Evolutionary conservation across 2,329 filamentous ascomycete species (phyloP).

Genomic region (Aspergillus piperis): DNA sequence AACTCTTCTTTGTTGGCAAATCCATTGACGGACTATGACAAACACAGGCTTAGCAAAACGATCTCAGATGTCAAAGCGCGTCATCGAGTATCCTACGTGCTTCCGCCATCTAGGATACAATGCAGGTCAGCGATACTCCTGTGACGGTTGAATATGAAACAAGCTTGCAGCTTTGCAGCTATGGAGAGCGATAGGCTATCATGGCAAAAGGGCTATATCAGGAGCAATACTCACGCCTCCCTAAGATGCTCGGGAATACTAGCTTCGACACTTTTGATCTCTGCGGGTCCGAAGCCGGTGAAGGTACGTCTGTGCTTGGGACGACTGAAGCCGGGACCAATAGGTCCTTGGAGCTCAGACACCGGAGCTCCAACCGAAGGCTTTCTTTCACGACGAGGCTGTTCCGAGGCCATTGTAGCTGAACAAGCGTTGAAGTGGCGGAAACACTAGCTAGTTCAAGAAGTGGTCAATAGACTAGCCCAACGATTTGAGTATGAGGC

Average conservation of each 20-base stretch:
- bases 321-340: conserved; percentile 81
- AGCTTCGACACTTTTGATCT: conserved; percentile 94
- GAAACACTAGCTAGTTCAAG: background rate
- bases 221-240: conserved; percentile 65
- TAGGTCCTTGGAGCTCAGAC: conserved; percentile 79
- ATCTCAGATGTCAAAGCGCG: too few relatives aligned
- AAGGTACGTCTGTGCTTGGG: conserved; percentile 98
- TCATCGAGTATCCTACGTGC: conserved; percentile 47
- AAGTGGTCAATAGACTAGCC: background rate
- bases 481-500: too few relatives aligned
- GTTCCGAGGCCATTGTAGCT: conserved; percentile 24
- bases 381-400: conserved; percentile 66
- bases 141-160: background rate
- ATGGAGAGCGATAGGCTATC: background rate
- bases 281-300: conserved; percentile 84
- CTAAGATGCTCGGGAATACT: conserved; percentile 85
- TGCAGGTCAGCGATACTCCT: conserved; percentile 21
- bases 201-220: background rate
- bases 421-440: background rate
- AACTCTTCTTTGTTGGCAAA: conserved; percentile 84
- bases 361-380: conserved; percentile 82
- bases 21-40: conserved; percentile 59
- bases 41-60: background rate
- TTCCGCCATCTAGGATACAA: conserved; percentile 57
- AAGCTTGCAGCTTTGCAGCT: background rate